Evolutionary conservation across 169 alveolate species (phyloP).

Genomic region (Besnoitia besnoiti): DNA sequence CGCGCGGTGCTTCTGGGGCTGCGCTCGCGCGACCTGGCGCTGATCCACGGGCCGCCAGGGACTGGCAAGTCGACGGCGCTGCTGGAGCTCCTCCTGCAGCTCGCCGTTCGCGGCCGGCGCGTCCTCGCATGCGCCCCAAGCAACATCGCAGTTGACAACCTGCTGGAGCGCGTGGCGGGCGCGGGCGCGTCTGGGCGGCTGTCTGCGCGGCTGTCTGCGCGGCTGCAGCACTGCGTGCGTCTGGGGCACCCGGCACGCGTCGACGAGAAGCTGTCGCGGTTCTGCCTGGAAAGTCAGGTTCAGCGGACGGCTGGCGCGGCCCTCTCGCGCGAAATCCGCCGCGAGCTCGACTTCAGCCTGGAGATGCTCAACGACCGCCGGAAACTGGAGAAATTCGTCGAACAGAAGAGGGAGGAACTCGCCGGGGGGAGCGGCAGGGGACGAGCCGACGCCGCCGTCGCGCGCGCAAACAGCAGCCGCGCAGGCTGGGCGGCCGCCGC

Average conservation of each 20-base stretch:
- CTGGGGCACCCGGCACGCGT: slow-evolving; percentile 63
- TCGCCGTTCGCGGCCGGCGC: not conserved
- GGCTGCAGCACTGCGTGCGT: slow-evolving; percentile 34
- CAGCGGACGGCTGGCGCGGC: slow-evolving; percentile 12
- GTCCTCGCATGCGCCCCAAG: slow-evolving; percentile 96
- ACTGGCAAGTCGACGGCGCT: slow-evolving; percentile 97
- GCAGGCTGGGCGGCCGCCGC: not conserved
- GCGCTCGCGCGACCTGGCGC: slow-evolving; percentile 76
- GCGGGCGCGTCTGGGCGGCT: not conserved
- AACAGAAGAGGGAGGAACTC: not conserved
- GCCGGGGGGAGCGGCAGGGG: not conserved
- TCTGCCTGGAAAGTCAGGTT: slow-evolving; percentile 22
- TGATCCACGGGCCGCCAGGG: slow-evolving; percentile 99
- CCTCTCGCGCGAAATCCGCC: not conserved
- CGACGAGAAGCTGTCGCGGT: not conserved
- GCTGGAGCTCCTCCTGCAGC: slow-evolving; percentile 55
- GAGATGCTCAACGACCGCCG: slow-evolving; percentile 1
- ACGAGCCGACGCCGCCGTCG: not conserved
- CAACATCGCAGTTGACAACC: slow-evolving; percentile 96
- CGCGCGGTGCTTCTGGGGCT: slow-evolving; percentile 35
- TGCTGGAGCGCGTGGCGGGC: slow-evolving; percentile 32
- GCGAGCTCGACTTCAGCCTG: not conserved
- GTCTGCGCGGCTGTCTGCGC: not conserved
- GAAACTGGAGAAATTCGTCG: slow-evolving; percentile 6
- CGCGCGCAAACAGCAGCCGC: not conserved